Base-by-base conservation (phyloP, 257 asterid species). In the Cynanchum wilfordii region DNA sequence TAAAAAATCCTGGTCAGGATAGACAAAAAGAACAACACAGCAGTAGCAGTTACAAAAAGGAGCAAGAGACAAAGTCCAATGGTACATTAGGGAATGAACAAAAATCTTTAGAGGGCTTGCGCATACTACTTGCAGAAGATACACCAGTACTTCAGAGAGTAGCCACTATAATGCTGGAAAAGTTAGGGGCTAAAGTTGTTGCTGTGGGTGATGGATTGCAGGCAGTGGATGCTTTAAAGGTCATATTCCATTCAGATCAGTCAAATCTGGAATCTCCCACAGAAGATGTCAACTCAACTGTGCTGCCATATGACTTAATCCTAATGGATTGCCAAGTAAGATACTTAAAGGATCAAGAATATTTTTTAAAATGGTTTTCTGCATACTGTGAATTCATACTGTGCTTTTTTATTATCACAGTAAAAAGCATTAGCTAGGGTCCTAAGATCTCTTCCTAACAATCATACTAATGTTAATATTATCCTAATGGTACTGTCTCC, bases 251-350 rank as follows among this genome's bases (percentile, higher is more conserved):
- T 17, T 67, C 82, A 62, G 66, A 76, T 57, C 86, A 77, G 44
- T 11, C 44, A 22, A 59, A 65, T 49, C 73, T 62, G 60, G 83
- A 75, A 27, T 47, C 79, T n/a, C 50, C 74, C 36, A 69, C 3
- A 42, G 79, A 71, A 75, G 83, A 83, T 29, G 81, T 45, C 64
- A 73, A 72, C 70, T 33, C 67, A 11, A 73, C 40, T 70, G 57
- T 44, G 64, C 74, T 74, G 73, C 79, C 90, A 44, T 88, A 81
- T 66, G 90, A 93, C 91, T 87, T 93, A 89, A 83, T 93, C 80
- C 76, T 93, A 77, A 93, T 93, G 98, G 98, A 93, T 71, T 93
- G 98, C 68, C 98, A 93, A 83, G 98, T 92, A 84, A 89, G 97
- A 70, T 20, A 33, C 38, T 64, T 47, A 1, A 50, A 64, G 13